phyloP scores from a whole-genome alignment of 2,329 filamentous ascomycete species.

The Botrytis aclada region DNA sequence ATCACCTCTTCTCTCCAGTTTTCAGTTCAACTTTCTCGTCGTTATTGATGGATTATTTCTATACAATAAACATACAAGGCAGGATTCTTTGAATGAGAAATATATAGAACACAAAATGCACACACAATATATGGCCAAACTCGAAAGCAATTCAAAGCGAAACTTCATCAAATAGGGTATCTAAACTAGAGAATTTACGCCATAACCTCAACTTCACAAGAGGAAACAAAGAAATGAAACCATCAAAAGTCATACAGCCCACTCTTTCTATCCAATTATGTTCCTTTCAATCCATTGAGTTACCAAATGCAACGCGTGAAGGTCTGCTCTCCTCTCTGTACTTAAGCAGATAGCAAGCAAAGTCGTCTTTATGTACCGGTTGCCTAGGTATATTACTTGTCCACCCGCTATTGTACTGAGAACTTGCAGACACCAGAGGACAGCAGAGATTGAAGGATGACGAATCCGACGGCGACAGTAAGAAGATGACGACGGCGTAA shows the following conservation, averaged over 20 bases:
- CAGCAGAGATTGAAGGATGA: rapidly evolving
- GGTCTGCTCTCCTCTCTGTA: background rate
- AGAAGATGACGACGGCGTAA: rapidly evolving
- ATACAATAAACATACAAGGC: background rate
- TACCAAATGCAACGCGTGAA: background rate
- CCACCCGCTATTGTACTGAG: background rate
- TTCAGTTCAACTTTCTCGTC: background rate
- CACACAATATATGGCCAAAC: background rate
- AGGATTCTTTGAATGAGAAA: background rate
- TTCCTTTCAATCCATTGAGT: background rate
- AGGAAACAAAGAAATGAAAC: background rate
- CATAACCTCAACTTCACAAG: background rate
- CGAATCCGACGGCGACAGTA: background rate
- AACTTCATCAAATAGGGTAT: background rate
- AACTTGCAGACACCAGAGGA: rapidly evolving
- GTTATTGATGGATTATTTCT: too few species aligned
- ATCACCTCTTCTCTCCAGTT: background rate
- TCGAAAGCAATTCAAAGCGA: background rate
- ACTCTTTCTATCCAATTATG: background rate
- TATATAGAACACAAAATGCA: background rate
- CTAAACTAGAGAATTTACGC: background rate
- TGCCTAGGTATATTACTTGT: background rate
- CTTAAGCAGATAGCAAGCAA: background rate
- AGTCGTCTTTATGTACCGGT: background rate
- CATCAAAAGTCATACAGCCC: background rate